phyloP scores from a whole-genome alignment of 2,329 filamentous ascomycete species.

The Cordyceps fumosorosea region DNA sequence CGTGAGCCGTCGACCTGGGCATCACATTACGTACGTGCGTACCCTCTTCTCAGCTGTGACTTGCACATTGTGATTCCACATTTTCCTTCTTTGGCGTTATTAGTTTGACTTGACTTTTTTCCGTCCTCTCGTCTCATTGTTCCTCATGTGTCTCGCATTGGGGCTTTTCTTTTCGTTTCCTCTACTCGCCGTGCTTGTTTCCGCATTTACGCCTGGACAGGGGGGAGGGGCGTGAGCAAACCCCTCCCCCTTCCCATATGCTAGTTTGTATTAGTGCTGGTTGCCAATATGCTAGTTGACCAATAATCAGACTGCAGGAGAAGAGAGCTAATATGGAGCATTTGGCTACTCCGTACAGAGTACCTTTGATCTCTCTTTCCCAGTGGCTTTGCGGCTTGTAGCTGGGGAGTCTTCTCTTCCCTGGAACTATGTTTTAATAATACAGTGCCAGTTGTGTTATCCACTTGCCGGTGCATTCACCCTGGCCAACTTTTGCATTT shows the following conservation, averaged over 20 bases:
- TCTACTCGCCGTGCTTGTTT: constrained; percentile 9
- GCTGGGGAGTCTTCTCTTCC: neutral
- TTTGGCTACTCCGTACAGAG: no score
- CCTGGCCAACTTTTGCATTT: neutral
- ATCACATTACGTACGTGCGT: neutral
- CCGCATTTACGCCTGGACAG: constrained; percentile 6
- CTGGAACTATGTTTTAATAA: neutral
- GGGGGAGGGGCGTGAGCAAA: neutral
- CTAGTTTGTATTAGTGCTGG: neutral
- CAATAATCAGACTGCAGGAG: neutral
- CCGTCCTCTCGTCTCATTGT: neutral
- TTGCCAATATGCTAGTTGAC: neutral
- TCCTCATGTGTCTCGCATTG: constrained; percentile 8
- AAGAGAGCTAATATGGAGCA: neutral
- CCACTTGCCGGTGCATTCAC: neutral
- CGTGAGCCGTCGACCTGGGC: neutral
- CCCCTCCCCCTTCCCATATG: neutral
- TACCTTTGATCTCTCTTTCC: neutral
- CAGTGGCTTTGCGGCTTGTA: constrained; percentile 10
- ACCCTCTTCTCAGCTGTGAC: neutral
- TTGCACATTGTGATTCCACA: neutral
- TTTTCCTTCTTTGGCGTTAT: neutral
- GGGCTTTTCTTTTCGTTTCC: constrained; percentile 7
- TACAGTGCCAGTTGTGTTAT: neutral
- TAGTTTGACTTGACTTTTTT: constrained; percentile 1